Evolutionary conservation across 139 green algal species (phyloP).

Genomic region (Closterium sp.): DNA sequence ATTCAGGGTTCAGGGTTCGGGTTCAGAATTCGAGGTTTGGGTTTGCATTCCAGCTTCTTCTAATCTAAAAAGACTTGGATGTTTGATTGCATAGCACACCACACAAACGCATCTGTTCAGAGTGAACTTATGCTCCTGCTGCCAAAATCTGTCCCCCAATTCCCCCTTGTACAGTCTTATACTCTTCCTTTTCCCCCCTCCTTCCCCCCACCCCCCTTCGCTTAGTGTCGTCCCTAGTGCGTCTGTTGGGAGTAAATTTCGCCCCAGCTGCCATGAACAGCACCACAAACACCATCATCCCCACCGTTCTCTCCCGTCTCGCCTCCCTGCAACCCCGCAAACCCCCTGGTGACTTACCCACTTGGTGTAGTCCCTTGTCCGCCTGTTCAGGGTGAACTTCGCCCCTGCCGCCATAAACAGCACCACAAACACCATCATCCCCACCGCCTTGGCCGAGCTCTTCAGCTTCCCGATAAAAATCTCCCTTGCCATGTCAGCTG

Average conservation of each 20-base stretch:
- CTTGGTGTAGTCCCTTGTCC: conserved; percentile 21
- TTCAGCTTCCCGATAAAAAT: not conserved
- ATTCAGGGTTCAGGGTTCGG: no score
- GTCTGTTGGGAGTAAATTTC: no score
- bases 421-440: conserved; percentile 31
- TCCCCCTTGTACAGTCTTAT: no score
- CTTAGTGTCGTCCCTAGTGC: conserved; percentile 11
- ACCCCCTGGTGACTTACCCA: conserved; percentile 18
- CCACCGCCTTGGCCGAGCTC: not conserved
- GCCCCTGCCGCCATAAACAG: conserved; percentile 25
- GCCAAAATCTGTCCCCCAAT: no score
- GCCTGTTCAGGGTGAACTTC: conserved; percentile 35
- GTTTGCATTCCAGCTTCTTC: no score
- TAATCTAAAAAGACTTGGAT: no score
- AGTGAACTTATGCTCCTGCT: not conserved
- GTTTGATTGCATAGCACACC: no score
- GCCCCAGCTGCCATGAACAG: not conserved
- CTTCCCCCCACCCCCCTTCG: not conserved
- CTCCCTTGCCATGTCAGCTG: not conserved
- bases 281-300: not conserved
- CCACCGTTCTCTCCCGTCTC: not conserved
- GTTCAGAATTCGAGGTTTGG: no score
- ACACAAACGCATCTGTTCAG: no score
- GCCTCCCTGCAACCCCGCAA: not conserved
- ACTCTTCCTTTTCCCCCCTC: not conserved